Percentiles rank a stretch among this genome's conserved stretches.
phyloP scores from a whole-genome alignment of 1,284 basidiomycete species.

The Ustilago hordei region DNA sequence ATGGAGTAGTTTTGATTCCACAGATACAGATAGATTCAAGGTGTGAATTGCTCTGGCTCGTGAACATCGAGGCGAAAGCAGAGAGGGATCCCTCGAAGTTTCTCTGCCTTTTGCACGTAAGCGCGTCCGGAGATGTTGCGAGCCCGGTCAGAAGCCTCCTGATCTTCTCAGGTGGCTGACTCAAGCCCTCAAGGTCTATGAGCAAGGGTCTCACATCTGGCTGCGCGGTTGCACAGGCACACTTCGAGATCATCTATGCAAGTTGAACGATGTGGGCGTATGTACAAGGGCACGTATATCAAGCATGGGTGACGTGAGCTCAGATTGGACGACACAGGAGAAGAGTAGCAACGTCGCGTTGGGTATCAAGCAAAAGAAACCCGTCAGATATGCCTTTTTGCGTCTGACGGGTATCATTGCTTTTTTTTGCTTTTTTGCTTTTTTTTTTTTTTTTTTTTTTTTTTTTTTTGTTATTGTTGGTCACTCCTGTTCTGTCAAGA shows the following conservation, averaged over 20 bases:
- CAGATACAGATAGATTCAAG: background rate
- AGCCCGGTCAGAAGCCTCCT: too few relatives aligned
- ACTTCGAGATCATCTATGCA: too few relatives aligned
- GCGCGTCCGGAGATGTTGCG: too few relatives aligned
- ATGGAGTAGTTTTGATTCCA: constrained; percentile 46
- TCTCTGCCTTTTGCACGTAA: too few relatives aligned
- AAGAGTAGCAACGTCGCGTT: background rate
- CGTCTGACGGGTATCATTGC: background rate
- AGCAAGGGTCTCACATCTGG: too few relatives aligned
- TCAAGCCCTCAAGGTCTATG: too few relatives aligned
- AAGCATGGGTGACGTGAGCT: too few relatives aligned
- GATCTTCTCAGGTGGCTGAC: too few relatives aligned
- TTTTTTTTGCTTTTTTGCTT: too few relatives aligned
- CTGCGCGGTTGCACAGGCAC: too few relatives aligned
- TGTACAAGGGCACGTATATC: background rate
- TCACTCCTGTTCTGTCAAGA: too few relatives aligned
- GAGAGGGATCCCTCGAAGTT: too few relatives aligned
- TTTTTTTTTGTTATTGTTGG: background rate
- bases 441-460: background rate
- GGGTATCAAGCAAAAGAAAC: background rate
- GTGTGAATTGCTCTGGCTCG: background rate
- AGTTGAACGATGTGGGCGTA: background rate
- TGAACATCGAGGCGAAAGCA: background rate
- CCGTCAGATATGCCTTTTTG: background rate
- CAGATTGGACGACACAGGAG: background rate